Conservation (phyloP, 306 rosid genomes). For the Ziziphus jujuba region DNA sequence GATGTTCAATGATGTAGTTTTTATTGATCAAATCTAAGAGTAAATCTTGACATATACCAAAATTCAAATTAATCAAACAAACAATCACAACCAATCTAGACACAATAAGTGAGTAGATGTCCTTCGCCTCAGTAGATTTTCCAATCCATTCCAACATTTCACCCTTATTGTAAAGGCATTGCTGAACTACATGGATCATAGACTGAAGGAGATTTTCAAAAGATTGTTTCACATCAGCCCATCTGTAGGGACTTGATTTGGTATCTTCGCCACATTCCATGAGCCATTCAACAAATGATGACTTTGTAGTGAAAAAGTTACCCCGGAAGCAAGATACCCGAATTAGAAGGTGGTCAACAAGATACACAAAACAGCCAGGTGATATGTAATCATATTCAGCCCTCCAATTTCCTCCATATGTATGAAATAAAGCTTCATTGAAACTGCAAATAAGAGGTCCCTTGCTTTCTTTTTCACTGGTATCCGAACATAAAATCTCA, state of each 20-base stretch:
- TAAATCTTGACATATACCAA: conserved; percentile 18
- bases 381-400: conserved; percentile 38
- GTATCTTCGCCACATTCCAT: conserved; percentile 33
- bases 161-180: conserved; percentile 17
- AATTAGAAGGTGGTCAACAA: conserved; percentile 61
- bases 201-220: conserved; percentile 8
- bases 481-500: conserved; percentile 2
- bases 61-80: conserved; percentile 46
- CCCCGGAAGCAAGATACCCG: conserved; percentile 33
- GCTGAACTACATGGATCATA: conserved; percentile 9
- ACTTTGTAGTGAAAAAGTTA: conserved; percentile 45
- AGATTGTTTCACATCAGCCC: neutral
- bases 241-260: conserved; percentile 1
- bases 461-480: neutral
- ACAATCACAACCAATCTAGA: conserved; percentile 38
- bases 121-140: too few species aligned
- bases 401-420: conserved; percentile 40
- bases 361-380: conserved; percentile 67
- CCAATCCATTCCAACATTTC: too few species aligned
- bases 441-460: neutral
- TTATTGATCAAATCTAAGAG: conserved; percentile 26
- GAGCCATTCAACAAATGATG: conserved; percentile 69
- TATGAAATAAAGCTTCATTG: conserved; percentile 34
- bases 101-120: conserved; percentile 36
- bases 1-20: conserved; percentile 12